These are phyloP conservation scores for Circinella minor DNA, from an alignment of 371 early-diverging fungal species.

Conservation along the genomic window DNA sequence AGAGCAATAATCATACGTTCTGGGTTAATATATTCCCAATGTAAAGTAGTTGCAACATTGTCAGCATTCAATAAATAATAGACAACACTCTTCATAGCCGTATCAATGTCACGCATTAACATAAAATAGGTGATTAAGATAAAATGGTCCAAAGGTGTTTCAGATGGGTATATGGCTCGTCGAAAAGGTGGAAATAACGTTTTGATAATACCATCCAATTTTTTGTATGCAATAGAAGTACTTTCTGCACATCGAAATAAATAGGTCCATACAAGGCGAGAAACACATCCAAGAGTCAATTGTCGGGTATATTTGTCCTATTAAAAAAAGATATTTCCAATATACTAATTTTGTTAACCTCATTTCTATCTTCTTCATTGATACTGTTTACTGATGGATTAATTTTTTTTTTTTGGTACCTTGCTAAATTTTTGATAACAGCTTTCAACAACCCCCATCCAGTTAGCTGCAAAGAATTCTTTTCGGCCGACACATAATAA, in stretches of 20 bases:
- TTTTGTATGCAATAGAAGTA: conserved; percentile 58
- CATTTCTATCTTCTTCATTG: too few relatives aligned
- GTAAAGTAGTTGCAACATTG: conserved; percentile 41
- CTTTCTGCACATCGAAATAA: conserved; percentile 86
- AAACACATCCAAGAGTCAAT: conserved; percentile 78
- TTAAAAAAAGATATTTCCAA: too few relatives aligned
- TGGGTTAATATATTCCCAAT: conserved; percentile 62
- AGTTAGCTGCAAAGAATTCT: conserved; percentile 87
- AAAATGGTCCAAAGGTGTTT: conserved; percentile 75
- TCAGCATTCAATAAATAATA: conserved; percentile 71
- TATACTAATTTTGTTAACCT: too few relatives aligned
- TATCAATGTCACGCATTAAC: conserved; percentile 80
- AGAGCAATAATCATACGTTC: conserved; percentile 82
- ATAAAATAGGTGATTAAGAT: conserved; percentile 84
- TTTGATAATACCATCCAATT: conserved; percentile 69
- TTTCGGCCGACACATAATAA: conserved; percentile 87
- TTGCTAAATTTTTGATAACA: conserved; percentile 79
- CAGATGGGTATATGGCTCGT: conserved; percentile 73
- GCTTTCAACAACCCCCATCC: conserved; percentile 75
- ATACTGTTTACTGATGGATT: background rate
- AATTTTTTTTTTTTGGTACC: conserved; percentile 34
- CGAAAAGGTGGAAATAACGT: conserved; percentile 74
- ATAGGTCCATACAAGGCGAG: conserved; percentile 92
- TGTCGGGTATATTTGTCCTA: conserved; percentile 75
- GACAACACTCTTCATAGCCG: conserved; percentile 75